Evolutionary conservation across 805 yeast species (phyloP).

Genomic region (Wickerhamomyces bovis): DNA sequence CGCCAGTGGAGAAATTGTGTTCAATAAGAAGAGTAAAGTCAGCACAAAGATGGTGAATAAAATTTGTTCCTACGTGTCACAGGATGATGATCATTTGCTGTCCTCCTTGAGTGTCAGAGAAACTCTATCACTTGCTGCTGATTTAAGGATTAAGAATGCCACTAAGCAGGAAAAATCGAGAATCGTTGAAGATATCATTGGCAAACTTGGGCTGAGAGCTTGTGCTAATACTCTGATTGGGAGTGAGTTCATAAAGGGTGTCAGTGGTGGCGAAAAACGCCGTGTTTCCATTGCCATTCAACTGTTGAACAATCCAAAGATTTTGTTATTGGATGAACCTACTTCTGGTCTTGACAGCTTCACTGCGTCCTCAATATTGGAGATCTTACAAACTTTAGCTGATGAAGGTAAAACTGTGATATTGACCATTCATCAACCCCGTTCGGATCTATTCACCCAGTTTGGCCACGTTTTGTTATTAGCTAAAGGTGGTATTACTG

Average conservation of each 20-base stretch:
- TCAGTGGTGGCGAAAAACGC: conserved; percentile 79
- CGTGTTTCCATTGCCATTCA: conserved; percentile 82
- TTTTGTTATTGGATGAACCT: conserved; percentile 78
- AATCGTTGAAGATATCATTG: conserved; percentile 52
- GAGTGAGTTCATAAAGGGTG: conserved; percentile 57
- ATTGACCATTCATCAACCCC: conserved; percentile 81
- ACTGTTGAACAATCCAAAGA: conserved; percentile 63
- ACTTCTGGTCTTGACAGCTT: conserved; percentile 85
- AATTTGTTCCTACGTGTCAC: conserved; percentile 73
- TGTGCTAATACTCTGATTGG: conserved; percentile 75
- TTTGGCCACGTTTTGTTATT: conserved; percentile 72
- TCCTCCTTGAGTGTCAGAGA: conserved; percentile 74
- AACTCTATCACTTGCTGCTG: conserved; percentile 68
- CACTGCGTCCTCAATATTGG: conserved; percentile 67
- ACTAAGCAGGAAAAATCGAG: conserved; percentile 35
- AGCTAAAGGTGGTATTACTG: conserved; percentile 73
- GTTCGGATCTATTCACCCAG: conserved; percentile 55
- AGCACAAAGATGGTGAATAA: conserved; percentile 33
- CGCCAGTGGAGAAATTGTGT: conserved; percentile 37
- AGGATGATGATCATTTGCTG: conserved; percentile 70
- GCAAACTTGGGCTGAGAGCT: conserved; percentile 61
- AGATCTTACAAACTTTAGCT: conserved; percentile 53
- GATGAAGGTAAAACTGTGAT: conserved; percentile 63
- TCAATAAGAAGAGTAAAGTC: conserved; percentile 34
- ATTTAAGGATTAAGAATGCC: conserved; percentile 49